Evolutionary conservation across 1,284 basidiomycete genomes (phyloP).

Genomic region (Ganoderma meredithae): DNA sequence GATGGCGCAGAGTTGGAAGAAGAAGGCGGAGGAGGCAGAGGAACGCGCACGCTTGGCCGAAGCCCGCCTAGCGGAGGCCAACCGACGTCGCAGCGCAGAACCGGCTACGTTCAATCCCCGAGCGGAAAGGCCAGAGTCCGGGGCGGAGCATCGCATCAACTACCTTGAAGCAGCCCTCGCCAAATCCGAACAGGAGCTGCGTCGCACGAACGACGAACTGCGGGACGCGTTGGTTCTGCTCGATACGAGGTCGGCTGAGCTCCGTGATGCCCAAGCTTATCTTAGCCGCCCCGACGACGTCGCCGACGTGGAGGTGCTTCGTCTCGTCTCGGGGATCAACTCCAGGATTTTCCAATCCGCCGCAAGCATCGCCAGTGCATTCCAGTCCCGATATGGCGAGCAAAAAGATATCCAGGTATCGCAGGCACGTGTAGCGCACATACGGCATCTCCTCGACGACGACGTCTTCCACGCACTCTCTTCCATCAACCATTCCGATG

Average conservation of each 20-base stretch:
- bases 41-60: too few species aligned
- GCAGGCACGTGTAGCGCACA: not conserved
- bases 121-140: not conserved
- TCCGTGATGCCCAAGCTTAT: conserved; percentile 35
- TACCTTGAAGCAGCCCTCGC: not conserved
- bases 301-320: conserved; percentile 35
- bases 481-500: conserved; percentile 45
- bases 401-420: not conserved
- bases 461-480: conserved; percentile 46
- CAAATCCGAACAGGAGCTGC: conserved; percentile 2
- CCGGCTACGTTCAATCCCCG: not conserved
- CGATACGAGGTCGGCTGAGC: conserved; percentile 31
- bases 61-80: not conserved
- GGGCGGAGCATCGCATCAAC: not conserved
- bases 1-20: not conserved
- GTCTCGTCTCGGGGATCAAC: conserved; percentile 33
- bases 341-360: conserved; percentile 35
- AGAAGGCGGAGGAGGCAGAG: not conserved
- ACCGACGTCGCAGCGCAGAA: not conserved
- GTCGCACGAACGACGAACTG: not conserved
- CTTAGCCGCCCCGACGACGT: conserved; percentile 33
- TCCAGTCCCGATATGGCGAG: conserved; percentile 12
- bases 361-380: conserved; percentile 26
- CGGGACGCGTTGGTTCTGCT: conserved; percentile 23
- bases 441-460: conserved; percentile 45